These are phyloP conservation scores for Pyrenochaeta sp. DNA, from an alignment of 2,329 filamentous ascomycete genomes.

Conservation along the genomic window DNA sequence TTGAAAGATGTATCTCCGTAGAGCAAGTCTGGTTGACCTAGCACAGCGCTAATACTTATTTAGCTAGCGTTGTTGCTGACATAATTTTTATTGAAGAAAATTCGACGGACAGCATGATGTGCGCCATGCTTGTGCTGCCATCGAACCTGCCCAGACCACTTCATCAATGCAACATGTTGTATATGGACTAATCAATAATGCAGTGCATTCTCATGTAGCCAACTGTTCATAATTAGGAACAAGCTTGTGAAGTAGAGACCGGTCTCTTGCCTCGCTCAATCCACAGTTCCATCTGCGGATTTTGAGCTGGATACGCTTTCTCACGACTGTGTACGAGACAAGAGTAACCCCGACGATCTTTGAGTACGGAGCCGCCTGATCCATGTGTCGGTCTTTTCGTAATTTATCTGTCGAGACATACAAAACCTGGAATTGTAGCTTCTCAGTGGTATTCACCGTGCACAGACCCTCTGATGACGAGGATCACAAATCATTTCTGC, in stretches of 20 bases:
- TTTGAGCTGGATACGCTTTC: slow-evolving; percentile 50
- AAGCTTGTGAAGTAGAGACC: too few species aligned
- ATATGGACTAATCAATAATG: not conserved
- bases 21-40: not conserved
- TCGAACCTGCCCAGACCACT: too few species aligned
- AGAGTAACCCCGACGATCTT: slow-evolving; percentile 50
- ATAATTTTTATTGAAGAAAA: too few species aligned
- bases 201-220: too few species aligned
- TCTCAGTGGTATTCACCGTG: too few species aligned
- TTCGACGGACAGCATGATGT: too few species aligned
- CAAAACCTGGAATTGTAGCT: not conserved
- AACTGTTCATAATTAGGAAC: too few species aligned
- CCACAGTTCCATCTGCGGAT: slow-evolving; percentile 40
- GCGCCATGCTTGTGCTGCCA: too few species aligned
- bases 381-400: slow-evolving; percentile 43
- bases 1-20: not conserved
- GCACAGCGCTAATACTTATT: too few species aligned
- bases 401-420: slow-evolving; percentile 52
- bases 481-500: too few species aligned
- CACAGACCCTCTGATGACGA: too few species aligned
- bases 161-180: not conserved
- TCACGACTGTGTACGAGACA: slow-evolving; percentile 44
- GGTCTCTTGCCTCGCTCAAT: slow-evolving; percentile 53
- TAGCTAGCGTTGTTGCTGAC: too few species aligned
- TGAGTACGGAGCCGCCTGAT: slow-evolving; percentile 50